Conservation (phyloP, 2,329 filamentous ascomycete species). For the Hymenoscyphus infarciens region DNA sequence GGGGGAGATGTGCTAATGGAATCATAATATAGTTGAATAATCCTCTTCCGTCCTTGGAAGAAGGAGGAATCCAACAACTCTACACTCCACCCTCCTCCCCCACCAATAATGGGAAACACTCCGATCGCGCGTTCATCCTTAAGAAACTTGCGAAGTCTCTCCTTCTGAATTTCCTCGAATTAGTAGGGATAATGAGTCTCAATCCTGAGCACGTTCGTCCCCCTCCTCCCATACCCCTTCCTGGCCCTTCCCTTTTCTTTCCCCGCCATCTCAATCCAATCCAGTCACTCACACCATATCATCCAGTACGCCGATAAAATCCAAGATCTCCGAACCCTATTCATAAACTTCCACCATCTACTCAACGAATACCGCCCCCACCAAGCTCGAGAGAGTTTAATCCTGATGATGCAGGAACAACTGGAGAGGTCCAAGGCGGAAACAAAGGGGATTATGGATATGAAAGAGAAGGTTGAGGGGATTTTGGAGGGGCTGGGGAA, state of each 20-base stretch:
- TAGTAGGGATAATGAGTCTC: slow-evolving; percentile 67
- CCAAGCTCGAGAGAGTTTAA: slow-evolving; percentile 84
- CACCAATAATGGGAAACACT: slow-evolving; percentile 49
- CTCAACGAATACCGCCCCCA: slow-evolving; percentile 94
- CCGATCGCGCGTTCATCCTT: slow-evolving; percentile 64
- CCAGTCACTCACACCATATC: slow-evolving; percentile 7
- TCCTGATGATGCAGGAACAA: slow-evolving; percentile 82
- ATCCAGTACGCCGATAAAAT: slow-evolving; percentile 65
- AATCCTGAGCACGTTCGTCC: slow-evolving; percentile 53
- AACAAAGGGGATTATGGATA: slow-evolving; percentile 63
- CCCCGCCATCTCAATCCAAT: too few species aligned
- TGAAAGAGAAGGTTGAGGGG: slow-evolving; percentile 68
- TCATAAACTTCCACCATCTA: slow-evolving; percentile 88
- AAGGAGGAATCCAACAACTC: slow-evolving; percentile 68
- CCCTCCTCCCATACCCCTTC: background rate
- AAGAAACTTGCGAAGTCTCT: slow-evolving; percentile 79
- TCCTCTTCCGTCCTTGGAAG: slow-evolving; percentile 62
- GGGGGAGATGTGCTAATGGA: slow-evolving; percentile 19
- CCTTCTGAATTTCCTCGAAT: slow-evolving; percentile 83
- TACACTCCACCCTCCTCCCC: slow-evolving; percentile 41
- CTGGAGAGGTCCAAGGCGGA: slow-evolving; percentile 69
- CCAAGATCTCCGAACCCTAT: slow-evolving; percentile 72
- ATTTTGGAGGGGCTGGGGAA: slow-evolving; percentile 67
- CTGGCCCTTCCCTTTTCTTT: too few species aligned
- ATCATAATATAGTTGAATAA: slow-evolving; percentile 48